Evolutionary conservation across 2,329 filamentous ascomycete species (phyloP).

Genomic region (Apiospora hydei): DNA sequence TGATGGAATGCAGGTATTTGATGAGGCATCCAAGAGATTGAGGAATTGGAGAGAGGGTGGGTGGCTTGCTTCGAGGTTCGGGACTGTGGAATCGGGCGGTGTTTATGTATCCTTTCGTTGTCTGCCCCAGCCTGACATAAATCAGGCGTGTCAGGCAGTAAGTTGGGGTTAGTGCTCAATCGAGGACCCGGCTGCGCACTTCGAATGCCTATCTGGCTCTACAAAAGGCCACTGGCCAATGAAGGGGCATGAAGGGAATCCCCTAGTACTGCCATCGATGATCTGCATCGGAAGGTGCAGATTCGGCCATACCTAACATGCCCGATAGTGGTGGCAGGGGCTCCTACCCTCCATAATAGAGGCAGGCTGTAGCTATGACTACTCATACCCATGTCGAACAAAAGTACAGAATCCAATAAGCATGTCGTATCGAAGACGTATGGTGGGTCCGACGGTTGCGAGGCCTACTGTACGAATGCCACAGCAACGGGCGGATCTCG

Average conservation of each 20-base stretch:
- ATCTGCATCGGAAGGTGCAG: not conserved
- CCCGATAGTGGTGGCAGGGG: not conserved
- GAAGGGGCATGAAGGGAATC: not conserved
- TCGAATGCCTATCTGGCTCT: not conserved
- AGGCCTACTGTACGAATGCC: not conserved
- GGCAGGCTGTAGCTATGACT: not conserved
- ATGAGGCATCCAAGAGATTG: no score
- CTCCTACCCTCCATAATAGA: not conserved
- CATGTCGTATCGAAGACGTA: not conserved
- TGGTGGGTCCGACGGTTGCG: not conserved
- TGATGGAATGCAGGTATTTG: not conserved
- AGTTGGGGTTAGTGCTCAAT: not conserved
- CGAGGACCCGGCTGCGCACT: not conserved
- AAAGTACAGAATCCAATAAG: slow-evolving; percentile 11
- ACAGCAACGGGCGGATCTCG: not conserved
- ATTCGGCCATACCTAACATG: not conserved
- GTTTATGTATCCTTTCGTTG: not conserved
- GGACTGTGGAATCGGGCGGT: not conserved
- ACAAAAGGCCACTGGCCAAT: slow-evolving; percentile 18
- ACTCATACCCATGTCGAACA: not conserved
- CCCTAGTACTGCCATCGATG: not conserved
- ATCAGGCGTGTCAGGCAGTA: not conserved
- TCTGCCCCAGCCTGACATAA: not conserved
- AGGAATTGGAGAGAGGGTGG: not conserved
- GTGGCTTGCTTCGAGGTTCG: not conserved